phyloP scores from a whole-genome alignment of 2,329 filamentous ascomycete genomes.

The Venturia pyrina region DNA sequence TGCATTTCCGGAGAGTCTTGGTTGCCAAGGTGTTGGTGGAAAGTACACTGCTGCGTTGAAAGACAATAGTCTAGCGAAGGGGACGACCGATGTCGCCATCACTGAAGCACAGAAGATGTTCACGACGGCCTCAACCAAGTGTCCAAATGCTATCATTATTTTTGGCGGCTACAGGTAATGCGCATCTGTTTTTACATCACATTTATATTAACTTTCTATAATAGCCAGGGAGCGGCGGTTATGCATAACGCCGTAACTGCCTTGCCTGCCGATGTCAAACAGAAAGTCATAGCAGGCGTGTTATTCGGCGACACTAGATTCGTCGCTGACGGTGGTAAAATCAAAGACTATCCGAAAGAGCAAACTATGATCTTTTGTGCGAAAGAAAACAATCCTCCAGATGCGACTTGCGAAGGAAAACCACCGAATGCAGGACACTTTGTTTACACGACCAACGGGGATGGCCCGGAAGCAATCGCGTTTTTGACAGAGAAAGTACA shows the following conservation, averaged over 20 bases:
- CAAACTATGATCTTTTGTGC: slow-evolving; percentile 42
- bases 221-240: slow-evolving; percentile 11
- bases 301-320: slow-evolving; percentile 34
- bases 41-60: slow-evolving; percentile 29
- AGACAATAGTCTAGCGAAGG: slow-evolving; percentile 29
- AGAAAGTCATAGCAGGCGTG: slow-evolving; percentile 29
- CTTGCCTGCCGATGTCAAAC: slow-evolving; percentile 20
- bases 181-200: not conserved
- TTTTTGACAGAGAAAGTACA: not conserved
- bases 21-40: slow-evolving; percentile 35
- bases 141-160: slow-evolving; percentile 33
- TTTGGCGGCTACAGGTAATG: slow-evolving; percentile 30
- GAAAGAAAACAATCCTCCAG: slow-evolving; percentile 6
- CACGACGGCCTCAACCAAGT: slow-evolving; percentile 31
- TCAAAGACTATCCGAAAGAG: slow-evolving; percentile 24
- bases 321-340: not conserved
- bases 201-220: not conserved
- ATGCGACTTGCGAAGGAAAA: not conserved
- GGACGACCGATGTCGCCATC: slow-evolving; percentile 29
- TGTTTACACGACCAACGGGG: slow-evolving; percentile 2
- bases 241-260: slow-evolving; percentile 28
- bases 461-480: slow-evolving; percentile 2
- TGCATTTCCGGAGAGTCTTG: slow-evolving; percentile 14
- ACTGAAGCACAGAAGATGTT: slow-evolving; percentile 27
- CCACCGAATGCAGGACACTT: slow-evolving; percentile 1